Base-by-base conservation (phyloP, 1,284 basidiomycete species). In the Boletus mariae region DNA sequence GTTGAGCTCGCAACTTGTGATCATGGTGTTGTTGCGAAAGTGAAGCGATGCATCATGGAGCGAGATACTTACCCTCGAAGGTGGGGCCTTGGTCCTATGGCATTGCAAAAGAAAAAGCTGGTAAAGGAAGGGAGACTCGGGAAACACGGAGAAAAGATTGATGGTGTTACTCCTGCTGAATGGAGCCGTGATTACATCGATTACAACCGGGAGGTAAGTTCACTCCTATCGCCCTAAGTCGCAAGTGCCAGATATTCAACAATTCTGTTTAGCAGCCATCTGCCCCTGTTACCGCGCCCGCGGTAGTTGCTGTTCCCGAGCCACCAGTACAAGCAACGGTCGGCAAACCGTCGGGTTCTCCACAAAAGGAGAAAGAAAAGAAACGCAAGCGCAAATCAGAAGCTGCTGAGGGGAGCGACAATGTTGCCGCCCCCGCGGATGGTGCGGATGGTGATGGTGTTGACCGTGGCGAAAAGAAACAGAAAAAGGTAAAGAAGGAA, bases 31-130 rank as follows among this genome's bases (percentile, higher is more conserved):
- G 97, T 99, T 38, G 97, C 97, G 44, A 98, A 98, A 77, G 94
- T 99, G 66, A 99, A 99, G 80, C 82, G 97, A 53, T 98, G 96
- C 73, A 99, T 99, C 71, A 99, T 99, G 97, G 93, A 98, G 75
- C 88, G 96, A 48, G 96, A 99, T 73, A 93, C 94, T 17, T 99
- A 99, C 74, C 97, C 97, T 38, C 85, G 97, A 57, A 86, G 95
- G 62, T 99, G 97, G 97, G 97, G 97, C 58, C 83, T 99, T 52
- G 97, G 97, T 20, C 97, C 96, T 37, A 85, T 94, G 71, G 97
- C 97, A 5, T 77, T 94, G 59, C 92, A 98, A 73, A 99, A 99
- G 83, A 99, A 99, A 80, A 98, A 98, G 72, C 80, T 95, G 83
- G 84, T 96, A 69, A 95, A 96, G 78, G 92, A 93, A 26, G 95